Conservation (phyloP, 768 basidiomycete species). For the Lentinula boryana region DNA sequence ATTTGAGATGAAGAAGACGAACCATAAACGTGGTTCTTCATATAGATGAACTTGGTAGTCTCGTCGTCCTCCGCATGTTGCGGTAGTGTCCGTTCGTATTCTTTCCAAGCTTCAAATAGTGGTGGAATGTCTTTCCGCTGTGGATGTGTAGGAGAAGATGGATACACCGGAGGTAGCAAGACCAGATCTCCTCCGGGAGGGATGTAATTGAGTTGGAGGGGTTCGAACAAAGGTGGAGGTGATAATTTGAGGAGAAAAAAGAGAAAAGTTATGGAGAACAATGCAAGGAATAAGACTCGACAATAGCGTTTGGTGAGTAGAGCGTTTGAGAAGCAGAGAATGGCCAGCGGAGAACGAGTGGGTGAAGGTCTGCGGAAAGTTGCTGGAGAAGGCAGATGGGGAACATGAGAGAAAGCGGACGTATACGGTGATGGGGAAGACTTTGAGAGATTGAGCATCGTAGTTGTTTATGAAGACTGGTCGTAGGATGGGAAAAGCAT, state of each 20-base stretch:
- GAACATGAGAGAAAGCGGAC: neutral
- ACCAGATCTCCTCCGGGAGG: neutral
- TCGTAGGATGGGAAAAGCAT: no score
- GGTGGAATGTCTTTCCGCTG: constrained; percentile 25
- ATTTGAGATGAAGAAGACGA: constrained; percentile 25
- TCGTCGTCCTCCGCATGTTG: constrained; percentile 41
- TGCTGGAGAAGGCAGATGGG: neutral
- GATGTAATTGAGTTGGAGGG: neutral
- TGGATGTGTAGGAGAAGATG: neutral
- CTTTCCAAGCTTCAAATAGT: constrained; percentile 36
- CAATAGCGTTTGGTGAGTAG: constrained; percentile 5
- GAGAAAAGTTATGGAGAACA: neutral
- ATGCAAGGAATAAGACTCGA: neutral
- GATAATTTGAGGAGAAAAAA: neutral
- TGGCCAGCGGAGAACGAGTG: neutral
- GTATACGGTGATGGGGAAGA: neutral
- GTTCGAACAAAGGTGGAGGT: neutral
- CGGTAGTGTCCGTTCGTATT: constrained; percentile 37
- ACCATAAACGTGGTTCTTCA: constrained; percentile 42
- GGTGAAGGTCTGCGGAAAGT: neutral
- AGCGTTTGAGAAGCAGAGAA: neutral
- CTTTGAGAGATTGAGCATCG: neutral
- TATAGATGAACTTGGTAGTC: constrained; percentile 39
- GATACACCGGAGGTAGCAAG: neutral
- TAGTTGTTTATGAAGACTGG: neutral